These are phyloP conservation scores for Talaromyces verruculosus DNA, from an alignment of 2,329 filamentous ascomycete species.

Conservation along the genomic window DNA sequence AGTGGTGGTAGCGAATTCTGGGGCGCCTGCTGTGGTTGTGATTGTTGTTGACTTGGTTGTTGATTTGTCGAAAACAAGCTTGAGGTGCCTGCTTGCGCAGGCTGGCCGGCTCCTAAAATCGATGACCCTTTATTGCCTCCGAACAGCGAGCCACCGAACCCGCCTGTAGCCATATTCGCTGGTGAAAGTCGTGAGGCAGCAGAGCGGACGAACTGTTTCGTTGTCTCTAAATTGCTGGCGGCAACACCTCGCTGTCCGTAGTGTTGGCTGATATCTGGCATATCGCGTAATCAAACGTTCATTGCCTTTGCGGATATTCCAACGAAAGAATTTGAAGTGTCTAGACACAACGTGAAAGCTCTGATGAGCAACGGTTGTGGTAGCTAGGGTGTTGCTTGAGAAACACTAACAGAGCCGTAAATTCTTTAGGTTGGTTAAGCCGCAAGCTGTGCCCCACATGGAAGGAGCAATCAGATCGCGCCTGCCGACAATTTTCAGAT, in stretches of 20 bases:
- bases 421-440: slow-evolving; percentile 8
- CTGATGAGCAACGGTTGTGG: slow-evolving; percentile 3
- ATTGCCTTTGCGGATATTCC: neutral
- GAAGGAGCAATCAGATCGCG: slow-evolving; percentile 11
- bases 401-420: neutral
- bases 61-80: slow-evolving; percentile 31
- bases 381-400: slow-evolving; percentile 9
- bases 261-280: neutral
- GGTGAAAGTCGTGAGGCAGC: neutral
- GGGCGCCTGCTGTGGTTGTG: slow-evolving; percentile 30
- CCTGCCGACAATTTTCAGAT: neutral
- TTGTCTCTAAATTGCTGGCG: neutral
- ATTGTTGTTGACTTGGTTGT: slow-evolving; percentile 31
- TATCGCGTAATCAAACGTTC: neutral
- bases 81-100: slow-evolving; percentile 30
- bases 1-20: slow-evolving; percentile 30
- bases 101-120: slow-evolving; percentile 22
- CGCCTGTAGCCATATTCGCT: slow-evolving; percentile 19
- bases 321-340: neutral
- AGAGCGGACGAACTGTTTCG: neutral
- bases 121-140: slow-evolving; percentile 10
- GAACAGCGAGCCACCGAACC: slow-evolving; percentile 21
- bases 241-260: neutral
- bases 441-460: slow-evolving; percentile 18
- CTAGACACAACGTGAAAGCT: neutral